Evolutionary conservation across 1,284 basidiomycete genomes (phyloP).

Genomic region (Tylopilus sp.): DNA sequence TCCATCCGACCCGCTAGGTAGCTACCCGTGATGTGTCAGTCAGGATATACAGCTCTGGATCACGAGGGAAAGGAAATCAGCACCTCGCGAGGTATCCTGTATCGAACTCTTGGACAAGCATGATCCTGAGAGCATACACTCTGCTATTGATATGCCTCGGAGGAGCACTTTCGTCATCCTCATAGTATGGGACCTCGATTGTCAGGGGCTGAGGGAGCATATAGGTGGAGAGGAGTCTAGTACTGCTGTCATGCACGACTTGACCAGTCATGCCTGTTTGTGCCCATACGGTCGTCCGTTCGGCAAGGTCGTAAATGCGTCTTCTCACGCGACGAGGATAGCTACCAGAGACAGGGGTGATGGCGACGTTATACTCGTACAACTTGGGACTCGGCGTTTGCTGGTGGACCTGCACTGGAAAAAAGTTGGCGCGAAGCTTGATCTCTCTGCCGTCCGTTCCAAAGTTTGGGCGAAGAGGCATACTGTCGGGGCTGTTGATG

Average conservation of each 20-base stretch:
- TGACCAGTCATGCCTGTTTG: neutral
- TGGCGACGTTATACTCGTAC: neutral
- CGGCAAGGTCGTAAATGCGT: neutral
- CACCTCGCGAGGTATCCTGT: neutral
- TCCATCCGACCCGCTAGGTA: neutral
- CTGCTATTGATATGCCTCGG: neutral
- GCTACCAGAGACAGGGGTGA: neutral
- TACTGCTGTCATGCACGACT: neutral
- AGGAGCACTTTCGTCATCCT: neutral
- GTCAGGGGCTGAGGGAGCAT: neutral
- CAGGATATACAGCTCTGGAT: neutral
- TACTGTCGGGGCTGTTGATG: neutral
- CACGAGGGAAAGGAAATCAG: neutral
- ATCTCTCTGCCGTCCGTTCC: neutral
- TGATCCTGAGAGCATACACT: neutral
- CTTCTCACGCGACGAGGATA: neutral
- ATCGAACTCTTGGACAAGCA: neutral
- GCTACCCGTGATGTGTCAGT: neutral
- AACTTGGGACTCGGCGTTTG: neutral
- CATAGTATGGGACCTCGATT: neutral
- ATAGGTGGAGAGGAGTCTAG: neutral
- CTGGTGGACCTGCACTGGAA: neutral
- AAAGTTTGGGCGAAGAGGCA: constrained; percentile 1
- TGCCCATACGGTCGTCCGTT: neutral
- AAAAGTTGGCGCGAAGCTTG: constrained; percentile 3